Base-by-base conservation (phyloP, 2,329 filamentous ascomycete species). In the Balansia obtecta region DNA sequence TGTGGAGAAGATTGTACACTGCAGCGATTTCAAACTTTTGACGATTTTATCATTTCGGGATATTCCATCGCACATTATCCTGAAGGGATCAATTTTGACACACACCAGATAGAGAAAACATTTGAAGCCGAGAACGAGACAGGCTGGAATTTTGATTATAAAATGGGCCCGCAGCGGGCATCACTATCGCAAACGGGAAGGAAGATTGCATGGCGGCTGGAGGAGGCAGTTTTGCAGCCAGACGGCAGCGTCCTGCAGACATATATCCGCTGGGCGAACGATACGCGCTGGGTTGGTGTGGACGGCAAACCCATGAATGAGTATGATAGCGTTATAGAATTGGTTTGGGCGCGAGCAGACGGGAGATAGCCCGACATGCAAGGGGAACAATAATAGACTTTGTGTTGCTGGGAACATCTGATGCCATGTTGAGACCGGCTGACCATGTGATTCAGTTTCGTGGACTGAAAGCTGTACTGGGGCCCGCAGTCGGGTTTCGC, bases 11-110 rank as follows among this genome's bases (percentile, higher is more conserved):
- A 80, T 54, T 82, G 79, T 60, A 71, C 74, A 18, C 64, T 82
- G 49, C 73, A 77, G 57, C 73, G 79, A 41, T 82, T 79, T 70
- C 70, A 71, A 60, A 76, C 73, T 0, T 55, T 59, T n/a, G 73
- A 76, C 53, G 64, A 74, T 57, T 77, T 72, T 49, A 67, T 81
- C 54, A 68, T 82, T 50, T 74, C 77, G 11, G 77, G 78, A 7
- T 82, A 75, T 63, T 82, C 77, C 13, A 68, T 82, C 32, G 73
- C 74, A 11, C 72, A 75, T 50, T 81, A 82, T 55, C 73, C 73
- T 0, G 55, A 63, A 20, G 74, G 74, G 51, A 69, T 76, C 49
- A 69, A 71, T 47, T 70, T 75, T 40, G 72, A 73, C 51, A 61
- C 69, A 22, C 65, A 67, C 46, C 72, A 76, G 56, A 64, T 73